These are phyloP conservation scores for Gossypium sturtianum DNA, from an alignment of 345 rosid genomes.

Conservation along the genomic window DNA sequence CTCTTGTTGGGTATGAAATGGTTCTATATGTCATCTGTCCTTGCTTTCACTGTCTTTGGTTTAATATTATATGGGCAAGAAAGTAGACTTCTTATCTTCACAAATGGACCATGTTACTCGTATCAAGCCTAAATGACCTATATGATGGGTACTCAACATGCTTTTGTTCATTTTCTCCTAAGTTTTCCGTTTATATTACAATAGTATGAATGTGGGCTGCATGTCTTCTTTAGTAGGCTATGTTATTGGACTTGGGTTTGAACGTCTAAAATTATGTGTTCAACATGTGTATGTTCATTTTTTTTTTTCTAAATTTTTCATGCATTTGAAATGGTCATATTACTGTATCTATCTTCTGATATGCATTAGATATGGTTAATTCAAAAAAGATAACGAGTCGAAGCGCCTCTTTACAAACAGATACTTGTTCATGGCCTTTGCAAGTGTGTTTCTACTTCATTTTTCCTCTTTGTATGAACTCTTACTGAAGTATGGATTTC, in stretches of 20 bases:
- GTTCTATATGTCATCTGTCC: neutral
- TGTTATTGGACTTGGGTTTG: neutral
- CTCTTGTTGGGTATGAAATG: constrained; percentile 84
- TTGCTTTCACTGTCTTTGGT: neutral
- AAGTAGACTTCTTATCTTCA: neutral
- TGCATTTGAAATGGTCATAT: neutral
- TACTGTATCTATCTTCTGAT: neutral
- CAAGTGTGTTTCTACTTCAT: neutral
- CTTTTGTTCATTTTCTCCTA: too few relatives aligned
- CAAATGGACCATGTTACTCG: neutral
- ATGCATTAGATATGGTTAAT: neutral
- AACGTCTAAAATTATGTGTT: neutral
- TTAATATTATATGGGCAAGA: neutral
- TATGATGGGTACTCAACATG: neutral
- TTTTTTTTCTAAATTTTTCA: neutral
- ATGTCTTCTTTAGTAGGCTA: neutral
- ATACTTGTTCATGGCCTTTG: neutral
- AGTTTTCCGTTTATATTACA: neutral
- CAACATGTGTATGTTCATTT: neutral
- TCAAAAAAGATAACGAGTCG: neutral
- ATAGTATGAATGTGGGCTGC: neutral
- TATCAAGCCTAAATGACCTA: neutral
- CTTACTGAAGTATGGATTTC: neutral
- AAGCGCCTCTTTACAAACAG: neutral
- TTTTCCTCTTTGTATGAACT: neutral